These are phyloP conservation scores for Paspalum vaginatum DNA, from an alignment of 176 grass and related monocot species.

Conservation along the genomic window DNA sequence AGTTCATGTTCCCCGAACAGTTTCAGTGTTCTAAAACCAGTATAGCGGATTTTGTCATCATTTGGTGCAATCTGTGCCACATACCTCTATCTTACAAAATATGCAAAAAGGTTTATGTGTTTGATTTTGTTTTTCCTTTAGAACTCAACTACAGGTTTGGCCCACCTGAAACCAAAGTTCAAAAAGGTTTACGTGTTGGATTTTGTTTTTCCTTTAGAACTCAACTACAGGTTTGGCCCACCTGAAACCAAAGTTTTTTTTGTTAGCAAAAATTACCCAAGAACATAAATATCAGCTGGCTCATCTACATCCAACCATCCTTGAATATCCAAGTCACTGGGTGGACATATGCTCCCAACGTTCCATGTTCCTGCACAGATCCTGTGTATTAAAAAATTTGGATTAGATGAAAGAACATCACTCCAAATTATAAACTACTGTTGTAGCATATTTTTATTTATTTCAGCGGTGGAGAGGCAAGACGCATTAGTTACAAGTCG, in stretches of 20 bases:
- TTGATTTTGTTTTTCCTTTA: not conserved
- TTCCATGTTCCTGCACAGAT: constrained; percentile 86
- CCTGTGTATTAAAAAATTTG: constrained; percentile 43
- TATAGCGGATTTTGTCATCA: not conserved
- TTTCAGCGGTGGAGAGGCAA: not conserved
- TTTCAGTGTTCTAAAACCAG: not conserved
- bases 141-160: not conserved
- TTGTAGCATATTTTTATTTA: not conserved
- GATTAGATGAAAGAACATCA: constrained; percentile 23
- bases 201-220: not conserved
- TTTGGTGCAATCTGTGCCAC: not conserved
- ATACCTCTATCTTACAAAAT: not conserved
- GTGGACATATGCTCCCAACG: constrained; percentile 68
- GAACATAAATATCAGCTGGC: constrained; percentile 83
- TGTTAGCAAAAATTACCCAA: constrained; percentile 56
- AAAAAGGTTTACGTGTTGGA: not conserved
- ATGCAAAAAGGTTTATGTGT: not conserved
- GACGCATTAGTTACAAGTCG: too few relatives aligned
- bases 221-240: not conserved
- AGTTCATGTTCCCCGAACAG: not conserved
- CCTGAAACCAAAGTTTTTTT: not conserved
- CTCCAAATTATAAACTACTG: constrained; percentile 1
- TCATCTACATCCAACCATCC: constrained; percentile 71
- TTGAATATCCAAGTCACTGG: constrained; percentile 56
- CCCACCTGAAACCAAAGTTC: not conserved